A percentile compares a stretch with the other conserved stretches of the same genome.
These are phyloP conservation scores for Kodamaea alishanica DNA, from an alignment of 1,139 yeast species.

Conservation along the genomic window DNA sequence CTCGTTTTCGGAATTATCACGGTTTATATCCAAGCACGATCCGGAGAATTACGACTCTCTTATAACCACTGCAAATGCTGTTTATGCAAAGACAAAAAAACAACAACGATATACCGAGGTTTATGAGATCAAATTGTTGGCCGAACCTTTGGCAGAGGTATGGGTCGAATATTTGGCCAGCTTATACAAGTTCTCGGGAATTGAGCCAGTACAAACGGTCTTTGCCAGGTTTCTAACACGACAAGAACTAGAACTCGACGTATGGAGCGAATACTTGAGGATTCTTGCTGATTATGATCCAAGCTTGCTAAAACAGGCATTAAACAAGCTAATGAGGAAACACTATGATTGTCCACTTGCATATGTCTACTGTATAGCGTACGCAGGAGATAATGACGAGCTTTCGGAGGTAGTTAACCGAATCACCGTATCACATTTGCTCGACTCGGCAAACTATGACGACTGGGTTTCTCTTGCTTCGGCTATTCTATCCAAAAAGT, in stretches of 20 bases:
- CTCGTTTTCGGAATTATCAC: conserved; percentile 42
- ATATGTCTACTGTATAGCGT: background rate
- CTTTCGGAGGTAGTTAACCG: conserved; percentile 2
- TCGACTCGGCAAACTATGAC: conserved; percentile 20
- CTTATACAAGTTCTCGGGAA: conserved; percentile 19
- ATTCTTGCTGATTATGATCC: conserved; percentile 5
- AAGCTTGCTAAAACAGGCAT: conserved; percentile 12
- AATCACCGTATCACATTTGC: background rate
- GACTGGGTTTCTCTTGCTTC: conserved; percentile 38
- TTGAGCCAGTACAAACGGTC: conserved; percentile 6
- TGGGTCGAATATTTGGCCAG: conserved; percentile 35
- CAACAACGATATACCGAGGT: conserved; percentile 25
- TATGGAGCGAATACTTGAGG: conserved; percentile 6
- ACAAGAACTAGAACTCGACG: background rate
- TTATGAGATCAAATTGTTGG: conserved; percentile 20
- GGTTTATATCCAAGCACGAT: conserved; percentile 34
- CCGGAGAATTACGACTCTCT: conserved; percentile 33
- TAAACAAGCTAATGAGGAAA: conserved; percentile 19
- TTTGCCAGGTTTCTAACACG: conserved; percentile 4
- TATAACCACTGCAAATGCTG: conserved; percentile 38
- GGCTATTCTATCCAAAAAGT: conserved; percentile 20
- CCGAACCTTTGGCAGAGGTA: conserved; percentile 15
- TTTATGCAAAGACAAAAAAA: conserved; percentile 28
- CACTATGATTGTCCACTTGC: conserved; percentile 2
- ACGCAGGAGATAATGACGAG: background rate